phyloP scores from a whole-genome alignment of 768 basidiomycete species.

The Boletus eberwhitei region DNA sequence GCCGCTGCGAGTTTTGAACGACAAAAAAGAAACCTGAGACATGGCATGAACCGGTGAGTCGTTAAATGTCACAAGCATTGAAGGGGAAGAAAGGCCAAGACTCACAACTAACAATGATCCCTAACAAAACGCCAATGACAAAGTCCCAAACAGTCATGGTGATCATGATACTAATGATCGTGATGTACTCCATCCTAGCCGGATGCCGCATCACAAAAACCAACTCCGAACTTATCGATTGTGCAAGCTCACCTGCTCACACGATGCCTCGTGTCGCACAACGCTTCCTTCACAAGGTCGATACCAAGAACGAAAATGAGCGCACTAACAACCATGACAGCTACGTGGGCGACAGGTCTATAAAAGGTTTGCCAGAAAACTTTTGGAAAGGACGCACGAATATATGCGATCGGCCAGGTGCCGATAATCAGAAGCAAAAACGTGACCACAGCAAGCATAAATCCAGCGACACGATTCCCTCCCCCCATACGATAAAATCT shows the following conservation, averaged over 20 bases:
- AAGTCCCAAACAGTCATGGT: conserved; percentile 96
- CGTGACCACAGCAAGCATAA: conserved; percentile 79
- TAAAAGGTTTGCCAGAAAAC: neutral
- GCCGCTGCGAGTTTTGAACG: conserved; percentile 84
- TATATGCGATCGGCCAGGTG: conserved; percentile 85
- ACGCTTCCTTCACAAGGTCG: conserved; percentile 90
- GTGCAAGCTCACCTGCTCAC: conserved; percentile 62
- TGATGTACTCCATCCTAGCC: conserved; percentile 71
- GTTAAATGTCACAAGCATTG: neutral
- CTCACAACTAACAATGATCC: conserved; percentile 87
- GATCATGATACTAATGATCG: conserved; percentile 81
- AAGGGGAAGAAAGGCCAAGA: neutral
- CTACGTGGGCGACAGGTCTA: conserved; percentile 35
- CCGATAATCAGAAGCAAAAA: conserved; percentile 72
- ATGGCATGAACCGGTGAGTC: neutral
- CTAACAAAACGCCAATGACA: conserved; percentile 88
- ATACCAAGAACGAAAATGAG: conserved; percentile 93
- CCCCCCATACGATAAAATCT: conserved; percentile 95
- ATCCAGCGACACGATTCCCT: conserved; percentile 75
- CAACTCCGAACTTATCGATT: neutral
- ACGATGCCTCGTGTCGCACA: conserved; percentile 93
- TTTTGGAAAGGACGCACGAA: conserved; percentile 56
- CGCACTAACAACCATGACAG: conserved; percentile 87
- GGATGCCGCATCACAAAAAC: conserved; percentile 4
- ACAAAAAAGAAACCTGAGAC: conserved; percentile 87